Evolutionary conservation across 2,329 filamentous ascomycete species (phyloP), one percentile per base, ranked within the genome.

Genomic region (Fusarium sp.): DNA sequence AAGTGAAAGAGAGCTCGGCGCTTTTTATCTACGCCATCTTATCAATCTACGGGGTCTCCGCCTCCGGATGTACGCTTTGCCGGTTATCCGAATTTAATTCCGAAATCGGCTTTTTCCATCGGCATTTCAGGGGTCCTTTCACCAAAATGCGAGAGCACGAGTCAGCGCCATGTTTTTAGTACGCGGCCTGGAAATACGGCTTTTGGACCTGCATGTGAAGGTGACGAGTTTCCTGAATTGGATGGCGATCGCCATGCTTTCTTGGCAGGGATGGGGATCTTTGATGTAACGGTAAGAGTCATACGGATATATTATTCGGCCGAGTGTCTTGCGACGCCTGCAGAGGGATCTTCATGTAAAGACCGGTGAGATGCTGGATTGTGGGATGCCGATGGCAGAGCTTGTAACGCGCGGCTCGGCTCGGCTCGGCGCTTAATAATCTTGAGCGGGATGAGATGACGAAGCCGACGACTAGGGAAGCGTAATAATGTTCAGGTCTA

Each of bases 41-140:
- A 72, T 72, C 69, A 72, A 72, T 72, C 69, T 60, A 58, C 8
- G 15, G 11, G 7, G 24, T 52, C 45, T 48, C 45, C 28, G n/a
- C 60, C 18, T 42, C 52, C 56, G 57, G 69, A 68, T 72, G 47
- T 69, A 49, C 26, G 26, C 69, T 69, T 67, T 62, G 36, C 59
- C 69, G 68, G 57, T 49, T 28, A 72, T 72, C 69, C 69, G 68
- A 72, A 33, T 12, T n/a, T 20, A 31, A 26, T 35, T 36, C 69
- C 69, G 69, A 72, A 45, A 63, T 63, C 69, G 69, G 68, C 56
- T 52, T 49, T 51, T 38, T 39, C 1, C 3, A 20, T 54, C 69
- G 67, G 67, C 55, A 70, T 66, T 44, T 70, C 42, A 20, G 31
- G 17, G 31, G 11, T 24, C 15, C 11, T 10, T 14, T 1, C 26